These are phyloP conservation scores for Acacia confusa DNA, from an alignment of 306 rosid genomes.

Conservation along the genomic window DNA sequence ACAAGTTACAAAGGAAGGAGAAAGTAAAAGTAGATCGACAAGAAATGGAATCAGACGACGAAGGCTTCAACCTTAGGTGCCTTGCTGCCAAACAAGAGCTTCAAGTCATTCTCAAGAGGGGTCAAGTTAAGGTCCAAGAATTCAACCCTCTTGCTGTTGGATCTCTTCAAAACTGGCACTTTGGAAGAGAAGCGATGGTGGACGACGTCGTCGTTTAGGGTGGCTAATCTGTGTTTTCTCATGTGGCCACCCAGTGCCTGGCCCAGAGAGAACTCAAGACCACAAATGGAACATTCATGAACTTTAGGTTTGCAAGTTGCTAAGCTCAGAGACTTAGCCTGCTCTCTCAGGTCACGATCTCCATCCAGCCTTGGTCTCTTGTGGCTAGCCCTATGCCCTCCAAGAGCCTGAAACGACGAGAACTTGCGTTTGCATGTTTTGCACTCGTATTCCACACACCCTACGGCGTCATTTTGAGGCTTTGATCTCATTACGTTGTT, in stretches of 20 bases:
- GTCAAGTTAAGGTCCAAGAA: constrained; percentile 74
- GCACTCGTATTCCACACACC: constrained; percentile 29
- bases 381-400: constrained; percentile 51
- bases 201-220: background rate
- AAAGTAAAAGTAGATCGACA: background rate
- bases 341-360: background rate
- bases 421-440: constrained; percentile 50
- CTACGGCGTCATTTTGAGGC: background rate
- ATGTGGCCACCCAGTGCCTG: constrained; percentile 94
- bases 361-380: constrained; percentile 34
- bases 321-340: background rate
- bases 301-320: constrained; percentile 9
- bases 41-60: constrained; percentile 26
- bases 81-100: constrained; percentile 56
- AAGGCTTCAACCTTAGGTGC: constrained; percentile 53
- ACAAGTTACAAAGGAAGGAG: background rate
- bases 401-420: constrained; percentile 48
- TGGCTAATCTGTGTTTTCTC: constrained; percentile 56
- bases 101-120: constrained; percentile 77
- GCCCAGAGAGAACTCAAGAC: constrained; percentile 58
- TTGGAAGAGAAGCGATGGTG: constrained; percentile 31
- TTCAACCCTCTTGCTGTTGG: constrained; percentile 45
- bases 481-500: background rate
- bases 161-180: constrained; percentile 56
- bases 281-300: constrained; percentile 72